Conservation (phyloP, 2,329 filamentous ascomycete species). For the Botryotinia calthae region DNA sequence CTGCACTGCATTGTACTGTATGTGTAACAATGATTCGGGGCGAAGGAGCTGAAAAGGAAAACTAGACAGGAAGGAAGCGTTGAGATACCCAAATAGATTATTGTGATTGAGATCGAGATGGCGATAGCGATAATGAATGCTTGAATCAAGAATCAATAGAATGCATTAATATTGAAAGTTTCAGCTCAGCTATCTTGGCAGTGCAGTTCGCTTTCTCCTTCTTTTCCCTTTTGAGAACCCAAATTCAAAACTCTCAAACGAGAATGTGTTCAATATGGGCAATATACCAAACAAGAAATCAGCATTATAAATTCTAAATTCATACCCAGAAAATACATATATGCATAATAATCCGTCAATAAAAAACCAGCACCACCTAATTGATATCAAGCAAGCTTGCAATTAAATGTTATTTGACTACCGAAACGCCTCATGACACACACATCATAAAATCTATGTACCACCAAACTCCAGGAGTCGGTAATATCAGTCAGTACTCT, state of each 20-base stretch:
- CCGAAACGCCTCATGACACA: slow-evolving; percentile 17
- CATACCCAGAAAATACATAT: neutral
- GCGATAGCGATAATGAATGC: neutral
- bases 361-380: neutral
- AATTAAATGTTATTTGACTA: neutral
- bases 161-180: neutral
- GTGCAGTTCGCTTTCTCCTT: neutral
- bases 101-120: neutral
- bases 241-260: too few relatives aligned
- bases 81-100: neutral
- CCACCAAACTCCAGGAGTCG: slow-evolving; percentile 9
- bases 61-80: neutral
- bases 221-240: neutral
- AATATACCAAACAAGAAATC: neutral
- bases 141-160: too few relatives aligned
- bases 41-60: neutral
- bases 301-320: neutral
- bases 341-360: neutral
- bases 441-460: slow-evolving; percentile 11
- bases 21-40: neutral
- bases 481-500: neutral
- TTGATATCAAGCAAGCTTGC: neutral
- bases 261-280: neutral
- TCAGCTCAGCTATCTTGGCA: too few relatives aligned
- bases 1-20: too few relatives aligned